Evolutionary conservation across 2,329 filamentous ascomycete genomes (phyloP).

Genomic region (Fusarium liriodendri): DNA sequence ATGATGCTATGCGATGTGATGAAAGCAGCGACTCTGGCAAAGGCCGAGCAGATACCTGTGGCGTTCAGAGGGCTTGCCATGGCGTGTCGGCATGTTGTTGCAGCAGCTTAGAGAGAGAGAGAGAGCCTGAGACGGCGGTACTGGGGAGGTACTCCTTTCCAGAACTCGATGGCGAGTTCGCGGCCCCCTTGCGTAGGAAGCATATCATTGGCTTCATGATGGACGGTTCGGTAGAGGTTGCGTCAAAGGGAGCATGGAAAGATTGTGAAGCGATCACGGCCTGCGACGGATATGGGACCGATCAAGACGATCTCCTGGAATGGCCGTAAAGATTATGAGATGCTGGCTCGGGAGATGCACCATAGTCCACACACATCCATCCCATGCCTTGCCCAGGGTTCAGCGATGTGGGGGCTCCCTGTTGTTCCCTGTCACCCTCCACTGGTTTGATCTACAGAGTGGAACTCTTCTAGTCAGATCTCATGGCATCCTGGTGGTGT

Average conservation of each 20-base stretch:
- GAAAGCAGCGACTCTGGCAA: slow-evolving; percentile 14
- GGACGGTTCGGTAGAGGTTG: not conserved
- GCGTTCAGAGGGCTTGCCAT: slow-evolving; percentile 24
- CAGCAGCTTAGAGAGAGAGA: slow-evolving; percentile 6
- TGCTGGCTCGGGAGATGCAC: not conserved
- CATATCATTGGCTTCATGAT: slow-evolving; percentile 3
- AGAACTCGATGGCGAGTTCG: not conserved
- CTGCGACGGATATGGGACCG: not conserved
- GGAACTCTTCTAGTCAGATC: slow-evolving; percentile 14
- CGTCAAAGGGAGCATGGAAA: slow-evolving; percentile 3
- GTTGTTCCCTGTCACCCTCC: not conserved
- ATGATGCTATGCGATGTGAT: slow-evolving; percentile 17
- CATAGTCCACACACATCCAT: not conserved
- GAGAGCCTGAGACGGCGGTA: slow-evolving; percentile 5
- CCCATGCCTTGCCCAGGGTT: not conserved
- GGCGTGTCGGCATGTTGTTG: slow-evolving; percentile 8
- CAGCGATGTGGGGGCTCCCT: not conserved
- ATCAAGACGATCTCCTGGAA: slow-evolving; percentile 12
- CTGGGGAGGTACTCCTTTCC: not conserved
- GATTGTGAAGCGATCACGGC: slow-evolving; percentile 7
- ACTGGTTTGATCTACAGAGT: slow-evolving; percentile 10
- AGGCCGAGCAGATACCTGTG: slow-evolving; percentile 22
- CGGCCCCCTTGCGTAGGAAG: not conserved
- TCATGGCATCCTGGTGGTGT: slow-evolving; percentile 17
- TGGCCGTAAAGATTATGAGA: slow-evolving; percentile 16